Conservation (phyloP, 164 flowering plant species). For the Houttuynia cordata region DNA sequence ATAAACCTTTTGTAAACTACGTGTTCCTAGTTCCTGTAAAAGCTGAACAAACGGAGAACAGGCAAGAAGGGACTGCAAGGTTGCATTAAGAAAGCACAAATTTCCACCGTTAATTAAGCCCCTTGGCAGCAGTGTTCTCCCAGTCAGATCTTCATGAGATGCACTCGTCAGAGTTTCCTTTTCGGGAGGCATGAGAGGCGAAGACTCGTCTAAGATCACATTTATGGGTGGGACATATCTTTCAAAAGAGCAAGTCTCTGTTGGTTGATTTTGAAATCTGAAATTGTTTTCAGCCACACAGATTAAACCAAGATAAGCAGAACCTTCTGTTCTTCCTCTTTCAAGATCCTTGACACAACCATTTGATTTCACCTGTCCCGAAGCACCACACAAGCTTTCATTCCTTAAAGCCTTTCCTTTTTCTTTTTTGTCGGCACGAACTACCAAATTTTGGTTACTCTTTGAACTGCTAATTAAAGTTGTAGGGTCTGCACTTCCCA, state of each 20-base stretch:
- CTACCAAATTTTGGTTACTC: not conserved
- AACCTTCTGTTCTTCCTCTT: conserved; percentile 8
- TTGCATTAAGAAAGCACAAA: conserved; percentile 89
- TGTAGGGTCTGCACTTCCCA: conserved; percentile 6
- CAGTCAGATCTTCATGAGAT: conserved; percentile 14
- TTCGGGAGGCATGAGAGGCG: conserved; percentile 9
- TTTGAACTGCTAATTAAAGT: not conserved
- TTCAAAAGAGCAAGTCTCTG: conserved; percentile 1
- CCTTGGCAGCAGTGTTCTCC: conserved; percentile 43
- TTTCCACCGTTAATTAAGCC: conserved; percentile 88
- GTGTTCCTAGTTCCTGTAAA: conserved; percentile 47
- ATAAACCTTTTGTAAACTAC: conserved; percentile 59
- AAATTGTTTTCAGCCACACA: conserved; percentile 13
- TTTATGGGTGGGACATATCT: conserved; percentile 5
- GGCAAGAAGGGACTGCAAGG: conserved; percentile 86
- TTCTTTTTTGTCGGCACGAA: not conserved
- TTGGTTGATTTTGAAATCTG: conserved; percentile 11
- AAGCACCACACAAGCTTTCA: conserved; percentile 6
- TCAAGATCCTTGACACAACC: conserved; percentile 19
- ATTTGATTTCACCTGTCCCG: conserved; percentile 23
- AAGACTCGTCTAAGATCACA: conserved; percentile 11
- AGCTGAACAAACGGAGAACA: conserved; percentile 85
- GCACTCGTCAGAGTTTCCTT: conserved; percentile 15
- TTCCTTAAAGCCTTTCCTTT: conserved; percentile 4
- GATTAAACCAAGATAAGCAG: conserved; percentile 9